Evolutionary conservation across 768 basidiomycete genomes (phyloP).

Genomic region (Serendipita sp.): DNA sequence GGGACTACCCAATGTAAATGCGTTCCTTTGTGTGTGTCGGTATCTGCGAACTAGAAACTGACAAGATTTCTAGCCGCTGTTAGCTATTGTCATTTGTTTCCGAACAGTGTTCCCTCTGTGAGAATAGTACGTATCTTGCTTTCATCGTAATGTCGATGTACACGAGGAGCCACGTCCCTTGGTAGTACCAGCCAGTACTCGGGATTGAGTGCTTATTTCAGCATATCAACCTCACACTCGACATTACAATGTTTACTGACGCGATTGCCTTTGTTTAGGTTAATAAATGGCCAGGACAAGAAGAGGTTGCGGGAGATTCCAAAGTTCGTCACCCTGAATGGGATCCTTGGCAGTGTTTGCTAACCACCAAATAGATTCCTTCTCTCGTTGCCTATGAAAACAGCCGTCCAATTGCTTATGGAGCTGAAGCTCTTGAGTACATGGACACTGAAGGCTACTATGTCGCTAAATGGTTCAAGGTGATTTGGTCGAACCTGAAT

Average conservation of each 20-base stretch:
- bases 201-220: too few relatives aligned
- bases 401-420: slow-evolving; percentile 4
- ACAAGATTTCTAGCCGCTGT: not conserved
- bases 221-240: too few relatives aligned
- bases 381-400: slow-evolving; percentile 1
- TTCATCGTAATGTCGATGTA: not conserved
- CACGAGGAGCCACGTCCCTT: too few relatives aligned
- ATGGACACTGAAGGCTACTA: not conserved
- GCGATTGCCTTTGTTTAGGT: not conserved
- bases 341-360: too few relatives aligned
- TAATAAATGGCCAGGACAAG: slow-evolving; percentile 4
- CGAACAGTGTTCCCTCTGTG: not conserved
- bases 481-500: not conserved
- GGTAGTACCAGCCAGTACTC: too few relatives aligned
- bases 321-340: not conserved
- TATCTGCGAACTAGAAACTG: not conserved
- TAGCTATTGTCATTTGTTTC: not conserved
- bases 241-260: too few relatives aligned
- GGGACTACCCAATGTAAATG: slow-evolving; percentile 1
- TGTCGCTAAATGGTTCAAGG: slow-evolving; percentile 5
- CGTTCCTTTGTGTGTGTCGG: too few relatives aligned
- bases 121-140: not conserved
- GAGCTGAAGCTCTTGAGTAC: slow-evolving; percentile 5
- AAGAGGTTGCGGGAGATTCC: slow-evolving; percentile 3
- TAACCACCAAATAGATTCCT: not conserved